A percentile compares a stretch with the other conserved stretches of the same genome.
These are phyloP conservation scores for Emericellopsis cladophorae DNA, from an alignment of 2,329 filamentous ascomycete genomes.

Conservation along the genomic window DNA sequence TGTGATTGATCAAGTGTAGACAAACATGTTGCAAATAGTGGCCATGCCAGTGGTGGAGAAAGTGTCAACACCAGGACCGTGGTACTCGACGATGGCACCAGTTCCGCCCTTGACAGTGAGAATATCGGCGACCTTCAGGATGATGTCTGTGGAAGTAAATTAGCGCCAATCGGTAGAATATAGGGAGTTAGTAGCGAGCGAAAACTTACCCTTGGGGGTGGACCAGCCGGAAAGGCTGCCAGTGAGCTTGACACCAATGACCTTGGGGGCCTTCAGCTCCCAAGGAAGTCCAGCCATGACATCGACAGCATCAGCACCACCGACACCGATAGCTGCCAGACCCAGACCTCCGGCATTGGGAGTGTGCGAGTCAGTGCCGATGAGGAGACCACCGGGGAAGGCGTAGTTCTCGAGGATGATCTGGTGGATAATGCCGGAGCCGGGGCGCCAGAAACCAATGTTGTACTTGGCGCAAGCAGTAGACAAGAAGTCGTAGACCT, in stretches of 20 bases:
- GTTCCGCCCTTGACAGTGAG: slow-evolving; percentile 97
- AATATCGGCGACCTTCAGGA: slow-evolving; percentile 92
- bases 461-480: slow-evolving; percentile 97
- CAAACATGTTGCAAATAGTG: slow-evolving; percentile 57
- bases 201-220: slow-evolving; percentile 66
- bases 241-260: slow-evolving; percentile 93
- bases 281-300: slow-evolving; percentile 95
- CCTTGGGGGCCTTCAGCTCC: slow-evolving; percentile 96
- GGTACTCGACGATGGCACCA: slow-evolving; percentile 76
- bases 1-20: slow-evolving; percentile 7
- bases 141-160: slow-evolving; percentile 55
- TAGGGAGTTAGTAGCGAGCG: background rate
- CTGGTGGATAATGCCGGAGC: slow-evolving; percentile 98
- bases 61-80: slow-evolving; percentile 57
- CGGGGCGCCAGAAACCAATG: slow-evolving; percentile 98
- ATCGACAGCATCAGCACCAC: slow-evolving; percentile 96
- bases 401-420: slow-evolving; percentile 98
- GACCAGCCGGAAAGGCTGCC: slow-evolving; percentile 86
- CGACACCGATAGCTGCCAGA: slow-evolving; percentile 90
- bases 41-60: slow-evolving; percentile 79
- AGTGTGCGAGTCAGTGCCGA: slow-evolving; percentile 96
- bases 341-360: slow-evolving; percentile 68
- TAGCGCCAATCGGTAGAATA: background rate
- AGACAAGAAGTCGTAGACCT: slow-evolving; percentile 96
- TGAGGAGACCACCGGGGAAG: slow-evolving; percentile 95